Evolutionary conservation across 2,329 filamentous ascomycete species (phyloP).

Genomic region (Fusarium robinianum): DNA sequence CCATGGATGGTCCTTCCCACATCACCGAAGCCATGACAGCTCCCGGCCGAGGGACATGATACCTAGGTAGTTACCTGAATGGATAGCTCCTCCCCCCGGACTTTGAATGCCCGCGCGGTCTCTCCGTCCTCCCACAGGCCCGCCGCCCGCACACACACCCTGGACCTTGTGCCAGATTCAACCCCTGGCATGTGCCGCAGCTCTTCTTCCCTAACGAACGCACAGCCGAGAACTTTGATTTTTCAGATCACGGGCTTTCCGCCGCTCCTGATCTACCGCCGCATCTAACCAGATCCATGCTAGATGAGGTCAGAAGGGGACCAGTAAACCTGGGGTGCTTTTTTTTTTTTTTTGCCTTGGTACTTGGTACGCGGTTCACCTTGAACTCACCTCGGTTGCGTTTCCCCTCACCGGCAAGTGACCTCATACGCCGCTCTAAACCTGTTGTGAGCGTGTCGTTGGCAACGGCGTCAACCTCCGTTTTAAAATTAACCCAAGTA

Average conservation of each 20-base stretch:
- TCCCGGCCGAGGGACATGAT: too few species aligned
- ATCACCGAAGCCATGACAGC: too few species aligned
- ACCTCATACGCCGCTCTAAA: conserved; percentile 4
- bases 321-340: conserved; percentile 18
- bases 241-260: conserved; percentile 6
- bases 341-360: background rate
- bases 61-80: too few species aligned
- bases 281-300: conserved; percentile 8
- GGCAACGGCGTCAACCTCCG: too few species aligned
- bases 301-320: conserved; percentile 5
- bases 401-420: conserved; percentile 1
- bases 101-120: too few species aligned
- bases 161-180: background rate
- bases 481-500: too few species aligned
- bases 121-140: too few species aligned
- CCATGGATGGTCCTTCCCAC: too few species aligned
- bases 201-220: background rate
- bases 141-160: too few species aligned
- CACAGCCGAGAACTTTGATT: background rate
- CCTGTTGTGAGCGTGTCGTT: conserved; percentile 9
- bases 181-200: background rate
- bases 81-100: too few species aligned
- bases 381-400: conserved; percentile 13
- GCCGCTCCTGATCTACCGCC: conserved; percentile 1
- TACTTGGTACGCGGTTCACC: too few species aligned